These are phyloP conservation scores for Isatis tinctoria DNA, from an alignment of 345 rosid species.

Conservation along the genomic window DNA sequence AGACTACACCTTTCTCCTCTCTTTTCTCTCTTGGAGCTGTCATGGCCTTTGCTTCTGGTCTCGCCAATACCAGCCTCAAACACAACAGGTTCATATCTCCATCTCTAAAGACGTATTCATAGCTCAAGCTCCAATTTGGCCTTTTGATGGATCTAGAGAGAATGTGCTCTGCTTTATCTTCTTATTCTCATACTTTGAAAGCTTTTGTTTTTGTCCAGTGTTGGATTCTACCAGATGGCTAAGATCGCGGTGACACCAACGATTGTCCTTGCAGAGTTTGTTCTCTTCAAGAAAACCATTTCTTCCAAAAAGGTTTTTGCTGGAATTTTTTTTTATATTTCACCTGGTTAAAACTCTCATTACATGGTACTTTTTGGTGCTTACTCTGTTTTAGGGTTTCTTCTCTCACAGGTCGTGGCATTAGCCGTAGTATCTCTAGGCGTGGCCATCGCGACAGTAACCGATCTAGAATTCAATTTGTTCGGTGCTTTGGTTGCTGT, in stretches of 20 bases:
- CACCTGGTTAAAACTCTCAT: not conserved
- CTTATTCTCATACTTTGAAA: not conserved
- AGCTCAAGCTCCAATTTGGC: not conserved
- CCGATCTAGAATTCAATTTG: constrained; percentile 77
- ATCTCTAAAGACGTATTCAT: not conserved
- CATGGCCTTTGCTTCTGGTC: constrained; percentile 96
- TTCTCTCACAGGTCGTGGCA: constrained; percentile 57
- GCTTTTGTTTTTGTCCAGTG: constrained; percentile 42
- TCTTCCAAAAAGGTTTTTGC: constrained; percentile 54
- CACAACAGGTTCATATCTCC: constrained; percentile 57
- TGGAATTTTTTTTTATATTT: not conserved
- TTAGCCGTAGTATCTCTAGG: constrained; percentile 71
- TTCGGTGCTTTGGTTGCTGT: constrained; percentile 80
- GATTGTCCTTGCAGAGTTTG: constrained; percentile 77
- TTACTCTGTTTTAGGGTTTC: constrained; percentile 21
- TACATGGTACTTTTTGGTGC: not conserved
- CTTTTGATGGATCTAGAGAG: not conserved
- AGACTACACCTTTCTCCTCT: constrained; percentile 78
- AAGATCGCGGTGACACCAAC: constrained; percentile 97
- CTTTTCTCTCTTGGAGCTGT: constrained; percentile 72
- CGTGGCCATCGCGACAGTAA: constrained; percentile 83
- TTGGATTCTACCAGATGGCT: constrained; percentile 98
- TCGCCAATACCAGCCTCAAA: constrained; percentile 88
- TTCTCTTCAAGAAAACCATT: constrained; percentile 61
- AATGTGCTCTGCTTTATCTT: not conserved